Conservation (phyloP, 208 protist species). For the Leishmania mexicana region DNA sequence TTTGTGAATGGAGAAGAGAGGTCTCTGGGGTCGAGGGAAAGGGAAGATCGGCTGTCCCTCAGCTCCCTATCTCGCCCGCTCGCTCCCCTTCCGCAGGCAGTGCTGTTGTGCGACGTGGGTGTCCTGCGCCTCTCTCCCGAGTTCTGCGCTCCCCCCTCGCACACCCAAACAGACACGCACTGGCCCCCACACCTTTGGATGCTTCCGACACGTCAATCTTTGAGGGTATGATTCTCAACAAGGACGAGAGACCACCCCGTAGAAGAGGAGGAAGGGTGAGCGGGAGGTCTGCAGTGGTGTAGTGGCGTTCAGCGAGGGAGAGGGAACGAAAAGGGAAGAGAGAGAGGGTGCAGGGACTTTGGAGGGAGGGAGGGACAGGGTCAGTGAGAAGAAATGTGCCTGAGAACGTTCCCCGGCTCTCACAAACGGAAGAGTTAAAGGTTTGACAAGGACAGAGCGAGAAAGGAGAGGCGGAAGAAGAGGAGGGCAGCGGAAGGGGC, state of each 20-base stretch:
- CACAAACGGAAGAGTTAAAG: not conserved
- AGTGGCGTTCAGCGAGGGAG: not conserved
- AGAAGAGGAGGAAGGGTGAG: not conserved
- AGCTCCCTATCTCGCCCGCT: not conserved
- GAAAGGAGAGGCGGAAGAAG: not conserved
- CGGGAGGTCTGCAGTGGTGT: not conserved
- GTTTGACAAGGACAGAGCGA: not conserved
- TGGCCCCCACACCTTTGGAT: not conserved
- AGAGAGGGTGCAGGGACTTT: not conserved
- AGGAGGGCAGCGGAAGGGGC: not conserved
- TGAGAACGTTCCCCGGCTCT: not conserved
- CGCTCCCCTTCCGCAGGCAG: too few species aligned
- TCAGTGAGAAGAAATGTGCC: not conserved
- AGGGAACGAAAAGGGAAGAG: not conserved
- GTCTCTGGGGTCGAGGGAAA: not conserved
- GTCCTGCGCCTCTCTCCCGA: not conserved
- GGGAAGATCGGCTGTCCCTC: not conserved
- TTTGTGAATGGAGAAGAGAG: not conserved
- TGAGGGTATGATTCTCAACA: not conserved
- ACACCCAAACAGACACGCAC: not conserved
- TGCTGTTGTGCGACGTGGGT: not conserved
- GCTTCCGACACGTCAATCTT: not conserved
- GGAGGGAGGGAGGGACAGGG: not conserved
- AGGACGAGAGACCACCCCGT: not conserved
- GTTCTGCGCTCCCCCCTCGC: not conserved